Percentiles rank a stretch among this genome's conserved stretches.
Evolutionary conservation across 805 yeast genomes (phyloP).

Genomic region (Wickerhamomyces strasburgensis): DNA sequence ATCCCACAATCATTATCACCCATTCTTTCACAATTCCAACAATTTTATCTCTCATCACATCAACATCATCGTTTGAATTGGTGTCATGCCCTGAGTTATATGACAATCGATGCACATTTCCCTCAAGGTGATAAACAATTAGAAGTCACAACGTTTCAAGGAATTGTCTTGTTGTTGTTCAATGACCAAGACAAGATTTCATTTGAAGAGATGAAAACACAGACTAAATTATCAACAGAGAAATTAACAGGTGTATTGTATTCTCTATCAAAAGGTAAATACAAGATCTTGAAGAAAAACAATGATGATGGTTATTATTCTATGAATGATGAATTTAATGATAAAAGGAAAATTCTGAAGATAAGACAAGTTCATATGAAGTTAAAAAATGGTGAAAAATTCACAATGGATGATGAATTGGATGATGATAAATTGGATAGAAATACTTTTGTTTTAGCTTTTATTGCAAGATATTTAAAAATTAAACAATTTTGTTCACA

Average conservation of each 20-base stretch:
- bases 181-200: constrained; percentile 14
- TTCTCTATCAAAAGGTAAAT: constrained; percentile 21
- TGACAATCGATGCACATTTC: constrained; percentile 17
- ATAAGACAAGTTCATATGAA: constrained; percentile 19
- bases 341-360: constrained; percentile 11
- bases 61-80: constrained; percentile 13
- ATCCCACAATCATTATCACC: constrained; percentile 10
- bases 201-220: constrained; percentile 10
- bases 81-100: constrained; percentile 20
- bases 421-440: constrained; percentile 3
- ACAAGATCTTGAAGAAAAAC: constrained; percentile 15
- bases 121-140: constrained; percentile 15
- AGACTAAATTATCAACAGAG: constrained; percentile 13
- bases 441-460: constrained; percentile 17
- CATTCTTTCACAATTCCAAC: constrained; percentile 7
- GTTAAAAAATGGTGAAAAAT: constrained; percentile 10
- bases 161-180: constrained; percentile 17
- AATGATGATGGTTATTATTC: constrained; percentile 1
- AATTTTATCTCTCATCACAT: constrained; percentile 12
- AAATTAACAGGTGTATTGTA: constrained; percentile 16
- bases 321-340: constrained; percentile 18
- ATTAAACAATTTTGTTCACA: constrained; percentile 8
- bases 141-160: constrained; percentile 18
- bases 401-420: constrained; percentile 7
- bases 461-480: constrained; percentile 20